These are phyloP conservation scores for Mallotus nudiflorus DNA, from an alignment of 345 rosid species.

Conservation along the genomic window DNA sequence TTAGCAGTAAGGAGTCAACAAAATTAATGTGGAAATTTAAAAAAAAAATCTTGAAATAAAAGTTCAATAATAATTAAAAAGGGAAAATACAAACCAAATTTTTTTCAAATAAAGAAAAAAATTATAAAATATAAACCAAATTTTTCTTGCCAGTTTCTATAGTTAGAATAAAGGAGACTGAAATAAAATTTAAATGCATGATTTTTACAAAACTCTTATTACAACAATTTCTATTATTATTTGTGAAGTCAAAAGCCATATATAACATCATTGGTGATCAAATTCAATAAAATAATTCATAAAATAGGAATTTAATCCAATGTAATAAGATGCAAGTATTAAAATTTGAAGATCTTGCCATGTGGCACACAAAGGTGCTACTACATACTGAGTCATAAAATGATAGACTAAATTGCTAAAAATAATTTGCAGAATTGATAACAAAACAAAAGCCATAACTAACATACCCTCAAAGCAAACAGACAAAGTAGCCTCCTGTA, in stretches of 20 bases:
- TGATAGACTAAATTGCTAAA: background rate
- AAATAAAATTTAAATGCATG: background rate
- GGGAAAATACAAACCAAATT: no score
- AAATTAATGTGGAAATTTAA: no score
- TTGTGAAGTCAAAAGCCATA: background rate
- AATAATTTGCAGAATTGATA: background rate
- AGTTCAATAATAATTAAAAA: no score
- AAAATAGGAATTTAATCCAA: background rate
- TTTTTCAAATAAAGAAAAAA: no score
- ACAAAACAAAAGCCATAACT: background rate
- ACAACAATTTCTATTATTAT: background rate
- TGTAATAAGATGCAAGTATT: background rate
- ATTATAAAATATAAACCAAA: no score
- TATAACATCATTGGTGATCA: background rate
- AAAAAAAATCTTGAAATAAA: no score
- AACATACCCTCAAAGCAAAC: slow-evolving; percentile 68
- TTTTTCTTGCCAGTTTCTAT: background rate
- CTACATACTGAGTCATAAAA: no score
- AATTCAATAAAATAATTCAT: background rate
- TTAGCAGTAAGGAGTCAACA: no score
- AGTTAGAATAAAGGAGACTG: background rate
- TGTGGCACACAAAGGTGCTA: background rate
- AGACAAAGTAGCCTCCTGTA: slow-evolving; percentile 81
- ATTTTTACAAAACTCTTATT: background rate
- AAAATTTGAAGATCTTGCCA: background rate